Percentiles rank a stretch among this genome's conserved stretches.
phyloP scores from a whole-genome alignment of 78 protist genomes.

The Dictyostelium brefeldianum region DNA sequence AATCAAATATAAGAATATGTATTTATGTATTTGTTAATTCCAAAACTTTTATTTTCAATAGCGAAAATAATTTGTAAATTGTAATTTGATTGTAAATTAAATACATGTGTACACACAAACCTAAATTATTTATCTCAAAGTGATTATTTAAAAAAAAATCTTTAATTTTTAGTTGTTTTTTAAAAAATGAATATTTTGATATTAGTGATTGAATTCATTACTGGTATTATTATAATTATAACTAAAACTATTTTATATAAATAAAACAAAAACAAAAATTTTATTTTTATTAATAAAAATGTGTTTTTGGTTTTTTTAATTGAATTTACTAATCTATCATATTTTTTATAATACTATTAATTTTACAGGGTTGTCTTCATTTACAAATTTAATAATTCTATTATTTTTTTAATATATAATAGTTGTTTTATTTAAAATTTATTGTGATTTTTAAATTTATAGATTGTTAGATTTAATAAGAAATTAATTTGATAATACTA shows the following conservation, averaged over 20 bases:
- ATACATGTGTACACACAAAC: neutral
- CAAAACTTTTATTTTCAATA: neutral
- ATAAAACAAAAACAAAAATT: too few species aligned
- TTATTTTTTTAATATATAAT: neutral
- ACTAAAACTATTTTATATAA: too few species aligned
- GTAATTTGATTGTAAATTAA: neutral
- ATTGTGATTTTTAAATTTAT: too few species aligned
- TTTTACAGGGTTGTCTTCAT: neutral
- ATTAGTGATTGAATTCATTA: neutral
- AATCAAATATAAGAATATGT: neutral
- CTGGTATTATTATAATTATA: neutral
- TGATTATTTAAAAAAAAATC: neutral
- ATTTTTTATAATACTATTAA: too few species aligned
- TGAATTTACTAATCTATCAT: too few species aligned
- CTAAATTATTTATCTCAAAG: constrained; percentile 3
- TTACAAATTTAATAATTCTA: neutral
- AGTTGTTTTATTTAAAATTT: too few species aligned
- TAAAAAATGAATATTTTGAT: too few species aligned
- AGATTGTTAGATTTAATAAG: neutral
- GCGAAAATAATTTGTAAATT: neutral
- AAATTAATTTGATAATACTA: neutral
- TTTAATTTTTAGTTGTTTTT: neutral
- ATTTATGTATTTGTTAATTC: neutral
- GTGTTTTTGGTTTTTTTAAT: too few species aligned
- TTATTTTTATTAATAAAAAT: too few species aligned